These are phyloP conservation scores for Taiozyma sp. DNA, from an alignment of 1,139 yeast genomes.

Conservation along the genomic window DNA sequence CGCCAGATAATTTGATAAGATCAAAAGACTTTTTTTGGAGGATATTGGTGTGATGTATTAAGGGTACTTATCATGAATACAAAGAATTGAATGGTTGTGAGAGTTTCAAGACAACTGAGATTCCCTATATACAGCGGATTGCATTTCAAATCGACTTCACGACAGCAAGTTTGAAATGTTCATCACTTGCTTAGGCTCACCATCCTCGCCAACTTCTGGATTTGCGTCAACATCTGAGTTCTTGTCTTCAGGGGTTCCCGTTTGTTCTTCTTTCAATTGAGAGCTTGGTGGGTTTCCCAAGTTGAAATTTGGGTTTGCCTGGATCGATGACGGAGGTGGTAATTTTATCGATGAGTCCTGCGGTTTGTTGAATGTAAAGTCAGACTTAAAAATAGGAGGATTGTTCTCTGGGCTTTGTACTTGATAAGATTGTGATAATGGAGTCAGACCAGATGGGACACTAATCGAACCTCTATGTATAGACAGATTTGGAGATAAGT, in stretches of 20 bases:
- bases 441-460: constrained; percentile 10
- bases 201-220: not conserved
- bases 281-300: not conserved
- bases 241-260: not conserved
- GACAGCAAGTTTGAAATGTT: constrained; percentile 20
- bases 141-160: not conserved
- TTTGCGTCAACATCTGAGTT: not conserved
- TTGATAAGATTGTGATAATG: constrained; percentile 9
- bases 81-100: not conserved
- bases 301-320: constrained; percentile 10
- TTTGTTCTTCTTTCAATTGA: not conserved
- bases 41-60: not conserved
- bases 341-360: constrained; percentile 9
- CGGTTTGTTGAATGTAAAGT: constrained; percentile 3
- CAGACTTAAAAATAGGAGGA: constrained; percentile 5
- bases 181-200: constrained; percentile 17
- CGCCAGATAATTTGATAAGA: no score
- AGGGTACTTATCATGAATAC: not conserved
- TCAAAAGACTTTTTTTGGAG: not conserved
- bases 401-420: not conserved
- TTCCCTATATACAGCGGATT: not conserved
- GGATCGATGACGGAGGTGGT: constrained; percentile 16
- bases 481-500: constrained; percentile 19
- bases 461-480: constrained; percentile 18
- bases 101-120: not conserved